Conservation (phyloP, 2,329 filamentous ascomycete species). For the Huntiella savannae region DNA sequence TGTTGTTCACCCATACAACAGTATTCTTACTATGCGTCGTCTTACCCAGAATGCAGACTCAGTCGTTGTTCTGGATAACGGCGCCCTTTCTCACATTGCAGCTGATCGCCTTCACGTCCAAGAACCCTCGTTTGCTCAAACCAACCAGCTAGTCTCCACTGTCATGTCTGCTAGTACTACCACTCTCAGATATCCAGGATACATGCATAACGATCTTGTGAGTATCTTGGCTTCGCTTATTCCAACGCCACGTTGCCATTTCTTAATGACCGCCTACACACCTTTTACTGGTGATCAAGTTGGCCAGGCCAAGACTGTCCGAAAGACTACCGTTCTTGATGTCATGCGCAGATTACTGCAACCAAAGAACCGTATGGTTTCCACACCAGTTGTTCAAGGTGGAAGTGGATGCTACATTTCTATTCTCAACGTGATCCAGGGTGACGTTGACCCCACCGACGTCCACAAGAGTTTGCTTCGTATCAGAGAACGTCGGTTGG, state of each 20-base stretch:
- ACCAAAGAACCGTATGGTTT: slow-evolving; percentile 98
- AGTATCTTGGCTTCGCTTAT: slow-evolving; percentile 93
- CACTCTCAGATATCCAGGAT: slow-evolving; percentile 87
- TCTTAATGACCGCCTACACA: slow-evolving; percentile 96
- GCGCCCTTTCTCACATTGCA: slow-evolving; percentile 79
- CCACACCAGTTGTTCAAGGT: slow-evolving; percentile 53
- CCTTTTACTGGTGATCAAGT: slow-evolving; percentile 94
- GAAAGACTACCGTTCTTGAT: slow-evolving; percentile 93
- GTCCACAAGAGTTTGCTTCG: slow-evolving; percentile 95
- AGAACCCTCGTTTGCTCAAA: slow-evolving; percentile 90
- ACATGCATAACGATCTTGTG: slow-evolving; percentile 99
- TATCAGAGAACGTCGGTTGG: slow-evolving; percentile 82
- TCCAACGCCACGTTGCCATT: slow-evolving; percentile 89
- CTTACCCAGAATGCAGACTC: slow-evolving; percentile 94
- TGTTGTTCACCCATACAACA: slow-evolving; percentile 97
- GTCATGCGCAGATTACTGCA: slow-evolving; percentile 92
- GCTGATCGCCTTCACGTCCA: slow-evolving; percentile 88
- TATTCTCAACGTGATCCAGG: slow-evolving; percentile 96
- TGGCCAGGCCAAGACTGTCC: slow-evolving; percentile 89
- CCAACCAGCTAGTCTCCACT: slow-evolving; percentile 88
- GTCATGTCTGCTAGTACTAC: slow-evolving; percentile 98
- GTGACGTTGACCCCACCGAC: slow-evolving; percentile 93
- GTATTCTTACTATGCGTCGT: slow-evolving; percentile 73
- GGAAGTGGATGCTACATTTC: slow-evolving; percentile 99
- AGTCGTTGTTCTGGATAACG: slow-evolving; percentile 92